Base-by-base conservation (phyloP, 2,329 filamentous ascomycete genomes). In the Alternaria consortialis region DNA sequence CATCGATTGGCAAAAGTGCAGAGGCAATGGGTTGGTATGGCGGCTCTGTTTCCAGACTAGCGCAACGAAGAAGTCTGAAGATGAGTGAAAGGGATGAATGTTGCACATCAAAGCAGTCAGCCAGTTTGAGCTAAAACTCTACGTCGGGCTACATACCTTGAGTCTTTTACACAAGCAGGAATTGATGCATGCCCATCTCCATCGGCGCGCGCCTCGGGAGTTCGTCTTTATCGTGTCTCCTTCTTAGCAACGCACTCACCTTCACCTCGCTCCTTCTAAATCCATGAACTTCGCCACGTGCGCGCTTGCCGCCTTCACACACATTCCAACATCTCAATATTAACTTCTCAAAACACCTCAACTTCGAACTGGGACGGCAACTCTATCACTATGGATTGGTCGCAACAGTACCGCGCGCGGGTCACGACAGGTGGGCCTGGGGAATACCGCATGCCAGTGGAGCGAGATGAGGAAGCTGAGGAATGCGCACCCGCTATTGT, bases 351-450 rank as follows among this genome's bases (percentile, higher is more conserved):
- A 20, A 40, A 40, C 8, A 20, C n/a, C 15, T 5, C 9, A 47
- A 32, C 12, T 2, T 0, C 9, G 7, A 20, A 8, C 27, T n/a
- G 12, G 9, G 1, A 13, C n/a, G 5, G 27, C 29, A 3, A 31
- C 7, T 2, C 44, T 47, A 27, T 9, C 6, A 47, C n/a, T 0
- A 32, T 15, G 44, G 2, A 32, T 47, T n/a, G 6, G 29, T n/a
- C 11, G 0, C 29, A 2, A 20, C 44, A 47, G 11, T 9, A 9
- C n/a, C 1, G 1, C 1, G 29, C 1, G 1, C 3, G 2, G 8
- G 4, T 23, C 5, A 32, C 20, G 5, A 13, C 12, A 20, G 29
- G 32, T 5, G 7, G 20, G 7, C 5, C 11, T 47, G 29, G 20
- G 29, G 29, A 1, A 5, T 27, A 23, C 2, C 1, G 9, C 12